A percentile compares a stretch with the other conserved stretches of the same genome.
These are phyloP conservation scores for Cucurbita argyrosperma DNA, from an alignment of 306 rosid species.

Conservation along the genomic window DNA sequence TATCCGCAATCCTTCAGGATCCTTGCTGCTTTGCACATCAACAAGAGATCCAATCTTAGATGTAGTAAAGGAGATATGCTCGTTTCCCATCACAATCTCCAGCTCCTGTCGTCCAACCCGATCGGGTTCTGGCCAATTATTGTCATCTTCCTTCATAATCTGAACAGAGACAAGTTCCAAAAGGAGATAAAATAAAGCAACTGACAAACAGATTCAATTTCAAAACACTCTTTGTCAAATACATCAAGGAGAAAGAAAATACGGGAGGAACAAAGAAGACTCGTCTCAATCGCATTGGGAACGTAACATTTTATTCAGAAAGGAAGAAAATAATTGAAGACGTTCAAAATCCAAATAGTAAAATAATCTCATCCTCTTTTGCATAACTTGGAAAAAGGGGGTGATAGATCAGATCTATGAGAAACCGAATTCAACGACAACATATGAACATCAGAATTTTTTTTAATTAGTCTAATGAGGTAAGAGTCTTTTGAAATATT, in stretches of 20 bases:
- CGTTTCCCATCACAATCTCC: slow-evolving; percentile 97
- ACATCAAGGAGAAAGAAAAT: not conserved
- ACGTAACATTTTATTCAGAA: not conserved
- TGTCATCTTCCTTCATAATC: slow-evolving; percentile 96
- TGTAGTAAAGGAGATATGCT: slow-evolving; percentile 91
- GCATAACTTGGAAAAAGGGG: not conserved
- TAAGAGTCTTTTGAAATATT: not conserved
- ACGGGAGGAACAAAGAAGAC: not conserved
- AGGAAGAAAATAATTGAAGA: not conserved
- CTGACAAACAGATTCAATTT: not conserved
- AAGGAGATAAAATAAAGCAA: not conserved
- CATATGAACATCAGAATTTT: not conserved
- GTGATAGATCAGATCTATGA: not conserved
- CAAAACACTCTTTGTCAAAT: not conserved
- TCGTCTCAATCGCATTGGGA: not conserved
- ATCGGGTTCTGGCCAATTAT: slow-evolving; percentile 97
- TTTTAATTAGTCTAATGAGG: not conserved
- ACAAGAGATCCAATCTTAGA: slow-evolving; percentile 95
- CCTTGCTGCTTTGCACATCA: slow-evolving; percentile 95
- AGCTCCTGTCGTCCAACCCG: slow-evolving; percentile 93
- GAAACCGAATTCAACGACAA: not conserved
- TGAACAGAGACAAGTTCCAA: slow-evolving; percentile 9
- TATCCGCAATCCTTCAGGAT: slow-evolving; percentile 98
- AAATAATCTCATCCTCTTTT: not conserved
- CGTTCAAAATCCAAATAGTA: not conserved